These are phyloP conservation scores for Thraustotheca clavata DNA, from an alignment of 352 stramenopile genomes.

Conservation along the genomic window DNA sequence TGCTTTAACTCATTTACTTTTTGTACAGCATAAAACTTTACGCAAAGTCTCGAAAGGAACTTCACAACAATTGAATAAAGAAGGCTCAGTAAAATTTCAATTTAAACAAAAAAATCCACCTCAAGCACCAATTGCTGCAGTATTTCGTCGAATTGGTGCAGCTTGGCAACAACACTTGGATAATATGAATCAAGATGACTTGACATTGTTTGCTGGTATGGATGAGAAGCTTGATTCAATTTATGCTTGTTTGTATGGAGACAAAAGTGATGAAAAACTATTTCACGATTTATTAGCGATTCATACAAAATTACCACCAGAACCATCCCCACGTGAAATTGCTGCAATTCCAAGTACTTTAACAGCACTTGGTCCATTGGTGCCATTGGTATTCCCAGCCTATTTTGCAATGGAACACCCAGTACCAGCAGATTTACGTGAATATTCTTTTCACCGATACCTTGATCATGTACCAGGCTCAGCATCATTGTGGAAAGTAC, in stretches of 20 bases:
- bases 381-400: background rate
- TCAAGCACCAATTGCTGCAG: background rate
- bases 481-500: conserved; percentile 12
- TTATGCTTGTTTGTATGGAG: conserved; percentile 3
- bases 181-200: conserved; percentile 12
- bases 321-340: background rate
- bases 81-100: too few relatives aligned
- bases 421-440: conserved; percentile 1
- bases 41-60: background rate
- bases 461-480: conserved; percentile 14
- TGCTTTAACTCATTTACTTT: conserved; percentile 3
- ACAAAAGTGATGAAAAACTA: background rate
- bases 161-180: conserved; percentile 3
- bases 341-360: background rate
- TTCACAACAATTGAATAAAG: too few relatives aligned
- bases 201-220: background rate
- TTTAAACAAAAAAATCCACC: background rate
- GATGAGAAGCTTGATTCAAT: conserved; percentile 5
- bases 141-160: background rate
- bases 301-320: background rate
- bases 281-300: conserved; percentile 9
- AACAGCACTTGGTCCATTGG: background rate
- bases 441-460: background rate
- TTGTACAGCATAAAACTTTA: background rate
- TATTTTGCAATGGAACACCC: conserved; percentile 7